A percentile compares a stretch with the other conserved stretches of the same genome.
phyloP scores from a whole-genome alignment of 2,329 filamentous ascomycete genomes.

The Fusarium miscanthi region DNA sequence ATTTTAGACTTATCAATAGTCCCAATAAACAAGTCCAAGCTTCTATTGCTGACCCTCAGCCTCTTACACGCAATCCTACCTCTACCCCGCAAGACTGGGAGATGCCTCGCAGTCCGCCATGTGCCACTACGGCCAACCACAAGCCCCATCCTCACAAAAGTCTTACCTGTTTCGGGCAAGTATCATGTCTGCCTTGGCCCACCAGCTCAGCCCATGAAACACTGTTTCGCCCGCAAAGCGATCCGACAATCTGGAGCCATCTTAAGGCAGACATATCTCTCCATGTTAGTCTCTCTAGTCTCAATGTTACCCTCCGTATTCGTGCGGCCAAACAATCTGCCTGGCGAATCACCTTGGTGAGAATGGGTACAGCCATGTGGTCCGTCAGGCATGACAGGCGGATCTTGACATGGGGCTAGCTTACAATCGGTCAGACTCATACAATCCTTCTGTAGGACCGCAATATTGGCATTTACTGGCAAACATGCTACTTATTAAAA shows the following conservation, averaged over 20 bases:
- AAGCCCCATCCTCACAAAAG: neutral
- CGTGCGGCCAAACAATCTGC: neutral
- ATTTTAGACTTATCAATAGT: neutral
- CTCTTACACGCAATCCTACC: neutral
- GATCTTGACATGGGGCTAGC: neutral
- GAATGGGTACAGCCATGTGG: neutral
- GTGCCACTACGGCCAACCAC: neutral
- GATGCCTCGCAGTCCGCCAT: constrained; percentile 7
- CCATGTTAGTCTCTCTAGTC: neutral
- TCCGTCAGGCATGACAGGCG: neutral
- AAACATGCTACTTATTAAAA: constrained; percentile 4
- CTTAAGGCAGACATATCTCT: neutral
- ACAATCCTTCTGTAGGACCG: neutral
- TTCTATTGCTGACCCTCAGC: neutral
- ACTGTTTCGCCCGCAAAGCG: neutral
- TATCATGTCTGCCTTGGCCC: constrained; percentile 5
- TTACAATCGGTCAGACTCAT: neutral
- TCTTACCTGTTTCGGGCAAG: neutral
- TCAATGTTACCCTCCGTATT: neutral
- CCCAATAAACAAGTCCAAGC: neutral
- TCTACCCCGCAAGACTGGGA: constrained; percentile 11
- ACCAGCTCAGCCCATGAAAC: constrained; percentile 5
- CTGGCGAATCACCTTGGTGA: neutral
- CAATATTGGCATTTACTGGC: neutral
- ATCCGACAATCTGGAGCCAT: neutral